Base-by-base conservation (phyloP, 1,284 basidiomycete species). In the Pyrrhoderma lamaoense region DNA sequence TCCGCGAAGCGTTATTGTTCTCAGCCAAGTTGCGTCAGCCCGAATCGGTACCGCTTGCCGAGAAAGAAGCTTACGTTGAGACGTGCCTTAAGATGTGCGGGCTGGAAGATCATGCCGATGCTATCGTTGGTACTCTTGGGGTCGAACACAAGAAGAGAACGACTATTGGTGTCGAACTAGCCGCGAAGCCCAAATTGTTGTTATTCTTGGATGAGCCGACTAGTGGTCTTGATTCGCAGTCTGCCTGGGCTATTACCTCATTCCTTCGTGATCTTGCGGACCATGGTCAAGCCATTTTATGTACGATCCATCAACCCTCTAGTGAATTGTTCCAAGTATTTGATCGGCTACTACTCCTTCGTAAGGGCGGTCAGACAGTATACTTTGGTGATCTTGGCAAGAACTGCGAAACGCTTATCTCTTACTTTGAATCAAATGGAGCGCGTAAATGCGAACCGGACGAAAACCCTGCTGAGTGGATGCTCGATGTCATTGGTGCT, bases 191-290 rank as follows among this genome's bases (percentile, higher is more conserved):
- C 0, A 76, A 76, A 60, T 70, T 91, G 2, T 71, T 93, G 0
- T 73, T 93, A 21, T 93, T 93, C 75, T 71, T 90, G 52, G 89
- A 92, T 59, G 87, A 92, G 62, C 82, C 82, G 1, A 90, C 86
- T 0, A 89, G 87, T 11, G 91, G 93, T 42, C 71, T 95, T 23
- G 92, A 94, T 64, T 91, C 89, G 1, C 90, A 93, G 63, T 86
- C 82, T 45, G 90, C 93, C 0, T 93, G 87, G 85, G 85, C 85
- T 13, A 91, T 95, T 59, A 74, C 91, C 46, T 72, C 76, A 1
- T 85, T 94, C 62, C 72, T 94, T 46, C 76, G 85, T 16, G 73
- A 74, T 57, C 68, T 79, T 19, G 73, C 73, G 19, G 66, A 70
- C 48, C 70, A 72, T 55, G 77, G 77, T 3, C 74, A 76, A 60